A percentile compares a stretch with the other conserved stretches of the same genome.
Conservation (phyloP, 2,329 filamentous ascomycete species). For the Talaromyces sp. region DNA sequence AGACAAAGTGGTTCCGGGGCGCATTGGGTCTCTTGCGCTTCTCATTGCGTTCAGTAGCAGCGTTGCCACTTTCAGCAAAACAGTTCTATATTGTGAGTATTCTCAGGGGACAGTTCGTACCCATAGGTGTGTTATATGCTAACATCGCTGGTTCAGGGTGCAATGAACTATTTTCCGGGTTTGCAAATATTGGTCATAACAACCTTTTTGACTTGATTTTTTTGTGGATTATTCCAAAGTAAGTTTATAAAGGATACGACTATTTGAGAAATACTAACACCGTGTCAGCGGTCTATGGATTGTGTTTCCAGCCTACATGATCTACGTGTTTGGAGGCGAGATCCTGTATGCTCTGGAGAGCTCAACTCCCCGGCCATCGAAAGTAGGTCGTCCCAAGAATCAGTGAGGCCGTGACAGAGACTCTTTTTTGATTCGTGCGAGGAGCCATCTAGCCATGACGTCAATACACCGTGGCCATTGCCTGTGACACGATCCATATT, state of each 20-base stretch:
- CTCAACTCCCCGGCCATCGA: conserved; percentile 22
- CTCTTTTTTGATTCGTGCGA: background rate
- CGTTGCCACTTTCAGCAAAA: conserved; percentile 64
- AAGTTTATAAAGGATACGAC: conserved; percentile 27
- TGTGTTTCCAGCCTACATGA: conserved; percentile 58
- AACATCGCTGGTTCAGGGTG: conserved; percentile 37
- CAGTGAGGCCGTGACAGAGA: background rate
- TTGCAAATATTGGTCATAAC: conserved; percentile 60
- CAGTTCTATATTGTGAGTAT: conserved; percentile 59
- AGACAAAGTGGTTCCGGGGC: conserved; percentile 49
- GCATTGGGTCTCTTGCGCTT: conserved; percentile 50
- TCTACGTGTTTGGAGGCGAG: conserved; percentile 55
- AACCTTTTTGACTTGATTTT: conserved; percentile 48
- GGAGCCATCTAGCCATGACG: background rate
- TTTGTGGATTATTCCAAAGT: conserved; percentile 65
- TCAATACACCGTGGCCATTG: background rate
- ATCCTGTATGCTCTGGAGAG: conserved; percentile 55
- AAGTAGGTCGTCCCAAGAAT: conserved; percentile 27
- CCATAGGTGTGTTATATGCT: background rate
- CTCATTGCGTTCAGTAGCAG: conserved; percentile 56
- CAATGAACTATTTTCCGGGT: conserved; percentile 58
- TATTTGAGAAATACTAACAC: background rate
- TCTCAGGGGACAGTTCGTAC: background rate
- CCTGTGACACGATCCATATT: background rate
- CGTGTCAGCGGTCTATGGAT: conserved; percentile 57